These are phyloP conservation scores for Dactylellina drechsleri DNA, from an alignment of 2,329 filamentous ascomycete genomes.

Conservation along the genomic window DNA sequence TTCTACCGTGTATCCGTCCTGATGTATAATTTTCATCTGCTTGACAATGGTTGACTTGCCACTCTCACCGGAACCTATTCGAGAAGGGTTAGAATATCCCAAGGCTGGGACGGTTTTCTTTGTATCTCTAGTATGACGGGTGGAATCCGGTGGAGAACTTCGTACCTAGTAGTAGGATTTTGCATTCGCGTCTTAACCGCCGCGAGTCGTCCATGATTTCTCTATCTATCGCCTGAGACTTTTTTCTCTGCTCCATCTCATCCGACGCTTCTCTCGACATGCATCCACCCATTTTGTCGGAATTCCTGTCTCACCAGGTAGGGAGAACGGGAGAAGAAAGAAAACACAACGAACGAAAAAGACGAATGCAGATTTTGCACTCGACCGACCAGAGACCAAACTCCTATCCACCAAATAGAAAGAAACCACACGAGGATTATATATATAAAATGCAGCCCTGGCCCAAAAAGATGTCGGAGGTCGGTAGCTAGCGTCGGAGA, in stretches of 20 bases:
- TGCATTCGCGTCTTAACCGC: conserved; percentile 94
- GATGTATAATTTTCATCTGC: conserved; percentile 99
- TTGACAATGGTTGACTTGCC: conserved; percentile 99
- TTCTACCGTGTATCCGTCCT: conserved; percentile 95
- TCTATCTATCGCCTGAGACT: conserved; percentile 94
- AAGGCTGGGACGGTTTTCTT: neutral
- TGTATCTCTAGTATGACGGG: conserved; percentile 11
- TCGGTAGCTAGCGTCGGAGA: conserved; percentile 15
- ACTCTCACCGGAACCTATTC: conserved; percentile 90
- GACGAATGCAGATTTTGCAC: conserved; percentile 37
- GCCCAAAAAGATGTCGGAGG: conserved; percentile 14
- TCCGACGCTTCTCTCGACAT: conserved; percentile 84
- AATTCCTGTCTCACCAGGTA: conserved; percentile 31
- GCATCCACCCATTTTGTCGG: conserved; percentile 84
- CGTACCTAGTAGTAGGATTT: conserved; percentile 92
- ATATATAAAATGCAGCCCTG: conserved; percentile 11
- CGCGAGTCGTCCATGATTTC: conserved; percentile 93
- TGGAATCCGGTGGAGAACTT: conserved; percentile 7
- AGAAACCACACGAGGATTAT: neutral
- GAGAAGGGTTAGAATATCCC: neutral
- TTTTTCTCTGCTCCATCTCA: conserved; percentile 92
- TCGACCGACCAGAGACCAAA: conserved; percentile 10
- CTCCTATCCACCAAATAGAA: conserved; percentile 19
- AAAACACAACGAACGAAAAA: conserved; percentile 27
- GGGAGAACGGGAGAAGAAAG: neutral